Base-by-base conservation (phyloP, 2,329 filamentous ascomycete species). In the Allantophomopsis cytisporea region DNA sequence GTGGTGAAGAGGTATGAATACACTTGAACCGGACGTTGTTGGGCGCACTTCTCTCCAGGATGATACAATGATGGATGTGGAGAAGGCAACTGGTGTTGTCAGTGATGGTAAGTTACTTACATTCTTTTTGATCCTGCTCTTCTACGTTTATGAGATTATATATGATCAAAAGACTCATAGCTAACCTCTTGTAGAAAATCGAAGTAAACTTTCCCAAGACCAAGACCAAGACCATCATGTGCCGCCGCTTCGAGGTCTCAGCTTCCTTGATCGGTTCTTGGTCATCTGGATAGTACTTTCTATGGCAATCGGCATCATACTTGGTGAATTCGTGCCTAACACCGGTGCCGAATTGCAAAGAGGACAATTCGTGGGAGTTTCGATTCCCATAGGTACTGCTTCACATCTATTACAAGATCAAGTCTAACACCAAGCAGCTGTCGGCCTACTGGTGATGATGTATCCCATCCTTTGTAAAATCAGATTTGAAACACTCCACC, bases 381-480 rank as follows among this genome's bases (percentile, higher is more conserved):
- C 69, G 13, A 57, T 78, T 35, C 76, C 76, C 0, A 80, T 80
- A 39, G 71, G 71, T 74, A 54, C 38, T 63, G 56, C 15, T 34
- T 7, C 13, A 5, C 18, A 13, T 2, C 16, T 3, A 4, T 12
- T 17, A 10, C 28, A 20, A 34, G 16, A 37, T 7, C 8, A 7
- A 31, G 7, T 36, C 10, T 17, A 21, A 21, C 18, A 31, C n/a
- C 5, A 37, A 37, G 21, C 43, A 83, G 84, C 85, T 1, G 63
- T 93, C 36, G 85, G 86, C 0, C 62, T 94, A 1, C 67, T 94
- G 1, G 77, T 93, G 33, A 94, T 94, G 85, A 94, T 94, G 84
- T 94, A 91, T 53, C 87, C 86, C 0, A 93, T 94, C 43, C 64
- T 94, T 1, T 93, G 84, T 68, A 91, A 91, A 57, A 81, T 93